phyloP scores from a whole-genome alignment of 306 rosid species.

The Albizia julibrissin region DNA sequence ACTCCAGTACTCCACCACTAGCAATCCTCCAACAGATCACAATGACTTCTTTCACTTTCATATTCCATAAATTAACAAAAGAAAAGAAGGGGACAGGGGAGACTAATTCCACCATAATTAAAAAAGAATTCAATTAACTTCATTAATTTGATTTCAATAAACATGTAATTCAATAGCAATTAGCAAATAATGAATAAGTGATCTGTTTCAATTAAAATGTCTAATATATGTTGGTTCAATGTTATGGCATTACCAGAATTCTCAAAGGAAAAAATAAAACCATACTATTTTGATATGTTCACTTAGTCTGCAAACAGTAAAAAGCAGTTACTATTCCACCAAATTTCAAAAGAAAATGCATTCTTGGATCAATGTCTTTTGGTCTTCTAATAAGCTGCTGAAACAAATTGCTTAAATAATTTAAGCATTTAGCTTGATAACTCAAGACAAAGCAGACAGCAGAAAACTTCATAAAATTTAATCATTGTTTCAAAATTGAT shows the following conservation, averaged over 20 bases:
- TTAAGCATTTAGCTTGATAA: not conserved
- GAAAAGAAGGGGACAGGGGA: not conserved
- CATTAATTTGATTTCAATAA: not conserved
- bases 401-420: not conserved
- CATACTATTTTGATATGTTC: not conserved
- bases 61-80: not conserved
- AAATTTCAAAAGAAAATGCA: not conserved
- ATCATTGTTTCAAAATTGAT: not conserved
- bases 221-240: not conserved
- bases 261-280: not conserved
- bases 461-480: conserved; percentile 9
- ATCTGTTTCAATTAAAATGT: not conserved
- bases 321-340: not conserved
- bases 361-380: not conserved
- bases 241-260: not conserved
- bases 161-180: not conserved
- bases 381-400: not conserved
- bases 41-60: not conserved
- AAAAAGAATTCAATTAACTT: not conserved
- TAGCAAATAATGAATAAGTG: not conserved
- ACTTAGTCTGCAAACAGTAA: not conserved
- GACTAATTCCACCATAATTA: not conserved
- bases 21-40: not conserved
- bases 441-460: not conserved
- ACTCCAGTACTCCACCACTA: not conserved